phyloP scores from a whole-genome alignment of 176 grass and related monocot genomes.

The Oryza longistaminata region DNA sequence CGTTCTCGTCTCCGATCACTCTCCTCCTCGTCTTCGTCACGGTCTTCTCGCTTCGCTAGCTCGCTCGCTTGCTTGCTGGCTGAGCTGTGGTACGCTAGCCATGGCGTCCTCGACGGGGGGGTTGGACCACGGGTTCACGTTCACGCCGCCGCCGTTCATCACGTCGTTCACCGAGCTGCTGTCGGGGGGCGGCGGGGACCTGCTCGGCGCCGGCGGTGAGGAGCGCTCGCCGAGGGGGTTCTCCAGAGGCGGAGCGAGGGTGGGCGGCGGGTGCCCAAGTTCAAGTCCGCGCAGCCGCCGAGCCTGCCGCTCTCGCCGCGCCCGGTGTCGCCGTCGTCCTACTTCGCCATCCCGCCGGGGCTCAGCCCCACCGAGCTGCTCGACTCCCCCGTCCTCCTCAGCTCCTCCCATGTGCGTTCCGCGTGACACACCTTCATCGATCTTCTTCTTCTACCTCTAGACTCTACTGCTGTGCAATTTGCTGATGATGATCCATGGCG shows the following conservation, averaged over 20 bases:
- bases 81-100: not conserved
- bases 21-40: slow-evolving; percentile 2
- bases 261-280: slow-evolving; percentile 67
- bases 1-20: not conserved
- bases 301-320: slow-evolving; percentile 75
- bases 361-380: slow-evolving; percentile 89
- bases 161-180: slow-evolving; percentile 84
- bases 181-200: slow-evolving; percentile 27
- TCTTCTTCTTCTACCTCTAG: not conserved
- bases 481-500: slow-evolving; percentile 18
- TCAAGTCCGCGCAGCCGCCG: slow-evolving; percentile 89
- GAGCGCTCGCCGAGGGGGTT: slow-evolving; percentile 32
- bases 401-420: slow-evolving; percentile 53
- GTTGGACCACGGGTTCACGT: slow-evolving; percentile 66
- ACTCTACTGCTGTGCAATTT: not conserved
- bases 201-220: not conserved
- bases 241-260: not conserved
- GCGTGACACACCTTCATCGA: not conserved
- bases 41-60: not conserved
- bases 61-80: not conserved
- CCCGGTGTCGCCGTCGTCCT: slow-evolving; percentile 72
- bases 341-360: slow-evolving; percentile 75
- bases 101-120: slow-evolving; percentile 65
- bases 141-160: slow-evolving; percentile 61
- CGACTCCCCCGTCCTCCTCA: slow-evolving; percentile 84